Percentiles rank a stretch among this genome's conserved stretches.
Evolutionary conservation across 345 rosid genomes (phyloP).

Genomic region (Syzygium grande): DNA sequence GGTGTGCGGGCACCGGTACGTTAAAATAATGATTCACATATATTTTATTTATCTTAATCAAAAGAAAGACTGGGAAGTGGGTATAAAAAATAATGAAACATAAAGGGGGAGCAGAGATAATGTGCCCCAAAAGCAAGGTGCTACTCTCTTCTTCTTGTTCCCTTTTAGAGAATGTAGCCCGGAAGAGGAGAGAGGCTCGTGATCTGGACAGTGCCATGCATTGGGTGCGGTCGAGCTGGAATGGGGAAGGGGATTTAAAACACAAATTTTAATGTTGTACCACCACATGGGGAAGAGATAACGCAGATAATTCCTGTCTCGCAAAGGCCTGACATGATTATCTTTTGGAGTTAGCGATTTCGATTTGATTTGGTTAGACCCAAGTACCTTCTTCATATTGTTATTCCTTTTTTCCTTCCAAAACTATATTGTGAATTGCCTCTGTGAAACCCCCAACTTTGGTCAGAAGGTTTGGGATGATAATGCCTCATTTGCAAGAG

Average conservation of each 20-base stretch:
- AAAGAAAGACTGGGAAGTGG: neutral
- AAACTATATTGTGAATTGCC: neutral
- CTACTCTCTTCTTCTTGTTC: neutral
- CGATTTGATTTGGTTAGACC: neutral
- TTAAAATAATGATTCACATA: no score
- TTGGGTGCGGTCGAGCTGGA: neutral
- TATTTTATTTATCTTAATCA: neutral
- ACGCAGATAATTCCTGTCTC: slow-evolving; percentile 27
- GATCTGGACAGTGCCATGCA: neutral
- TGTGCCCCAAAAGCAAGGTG: neutral
- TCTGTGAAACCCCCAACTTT: no score
- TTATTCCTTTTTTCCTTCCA: neutral
- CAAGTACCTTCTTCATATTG: neutral
- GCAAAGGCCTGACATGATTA: slow-evolving; percentile 40
- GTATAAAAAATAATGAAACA: neutral
- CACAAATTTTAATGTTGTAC: neutral
- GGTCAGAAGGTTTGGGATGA: neutral
- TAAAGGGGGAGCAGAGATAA: neutral
- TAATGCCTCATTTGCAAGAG: neutral
- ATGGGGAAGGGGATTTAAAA: neutral
- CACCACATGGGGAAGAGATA: slow-evolving; percentile 8
- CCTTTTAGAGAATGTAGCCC: neutral
- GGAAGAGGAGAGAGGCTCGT: neutral
- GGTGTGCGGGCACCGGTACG: no score
- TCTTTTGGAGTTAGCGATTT: slow-evolving; percentile 4